Evolutionary conservation across 257 asterid species (phyloP).

Genomic region (Solanum chmielewskii): DNA sequence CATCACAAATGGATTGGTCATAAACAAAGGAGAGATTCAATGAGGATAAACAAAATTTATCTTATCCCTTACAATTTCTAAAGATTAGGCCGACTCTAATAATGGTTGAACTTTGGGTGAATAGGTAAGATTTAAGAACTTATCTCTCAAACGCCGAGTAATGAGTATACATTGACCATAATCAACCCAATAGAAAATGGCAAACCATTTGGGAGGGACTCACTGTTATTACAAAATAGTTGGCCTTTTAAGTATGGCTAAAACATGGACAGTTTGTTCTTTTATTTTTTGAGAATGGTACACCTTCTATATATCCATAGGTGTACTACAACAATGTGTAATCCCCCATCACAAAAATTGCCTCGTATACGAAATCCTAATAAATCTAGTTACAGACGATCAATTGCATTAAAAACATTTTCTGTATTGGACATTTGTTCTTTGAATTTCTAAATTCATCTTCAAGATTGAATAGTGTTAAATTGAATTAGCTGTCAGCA

Average conservation of each 20-base stretch:
- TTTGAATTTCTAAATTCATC: neutral
- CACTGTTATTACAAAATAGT: neutral
- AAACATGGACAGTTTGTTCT: neutral
- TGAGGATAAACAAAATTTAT: neutral
- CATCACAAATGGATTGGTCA: neutral
- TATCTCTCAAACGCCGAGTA: neutral
- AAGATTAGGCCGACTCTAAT: neutral
- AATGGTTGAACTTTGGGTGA: neutral
- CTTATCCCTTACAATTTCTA: neutral
- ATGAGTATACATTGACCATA: neutral
- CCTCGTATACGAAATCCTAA: neutral
- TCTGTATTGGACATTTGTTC: neutral
- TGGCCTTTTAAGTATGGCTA: neutral
- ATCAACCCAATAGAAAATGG: neutral
- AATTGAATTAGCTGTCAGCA: neutral
- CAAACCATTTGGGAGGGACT: neutral
- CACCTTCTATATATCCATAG: neutral
- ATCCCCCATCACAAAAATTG: neutral
- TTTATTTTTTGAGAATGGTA: neutral
- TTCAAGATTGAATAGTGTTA: neutral
- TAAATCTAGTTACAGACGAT: neutral
- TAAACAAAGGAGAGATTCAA: neutral
- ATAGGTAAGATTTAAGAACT: neutral
- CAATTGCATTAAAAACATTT: neutral
- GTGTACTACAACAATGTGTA: neutral